Base-by-base conservation (phyloP, 805 yeast genomes). In the Starmerella potacharoeniae region DNA sequence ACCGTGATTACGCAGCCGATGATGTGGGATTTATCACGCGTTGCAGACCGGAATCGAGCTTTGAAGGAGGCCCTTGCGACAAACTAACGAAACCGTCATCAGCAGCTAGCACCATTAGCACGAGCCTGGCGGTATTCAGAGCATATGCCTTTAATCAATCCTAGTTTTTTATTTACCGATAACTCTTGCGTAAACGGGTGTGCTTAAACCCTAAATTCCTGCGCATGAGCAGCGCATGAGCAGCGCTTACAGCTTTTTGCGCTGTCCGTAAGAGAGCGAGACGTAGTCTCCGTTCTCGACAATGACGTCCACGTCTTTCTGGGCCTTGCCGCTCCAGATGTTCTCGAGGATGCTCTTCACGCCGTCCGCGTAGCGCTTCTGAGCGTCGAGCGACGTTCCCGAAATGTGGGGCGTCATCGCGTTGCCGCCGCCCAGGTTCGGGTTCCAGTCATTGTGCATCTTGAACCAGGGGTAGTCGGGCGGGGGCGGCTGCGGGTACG, bases 401-500 rank as follows among this genome's bases (percentile, higher is more conserved):
- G 86, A 80, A 62, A 81, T 78, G 66, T 84, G 93, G 22, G 90
- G 89, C 51, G 88, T 83, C 91, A 85, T 84, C 53, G 90, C 91
- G 64, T 86, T 85, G 30, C 59, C 59, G 28, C 59, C 59, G 34
- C 52, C 52, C 9, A 53, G 44, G 61, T 91, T 91, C 39, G 79
- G 85, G 56, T 75, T 77, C 64, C 77, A 72, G 31, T 7, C 9
- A 77, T 83, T 83, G 49, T 72, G 66, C 81, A 84, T 77, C 10
- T 73, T 54, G 75, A 88, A 76, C 93, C 93, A 85, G 61, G 89
- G 89, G 66, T 84, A 89, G 68, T 76, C 76, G 53, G 73, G 71
- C 60, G 89, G 88, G 31, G 91, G 86, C 44, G 95, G 95, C 70
- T 85, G 95, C n/a, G 83, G 83, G 73, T 65, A 77, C 88, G 91